Percentiles rank a stretch among this genome's conserved stretches.
phyloP scores from a whole-genome alignment of 345 rosid species.

The Turritis glabra region DNA sequence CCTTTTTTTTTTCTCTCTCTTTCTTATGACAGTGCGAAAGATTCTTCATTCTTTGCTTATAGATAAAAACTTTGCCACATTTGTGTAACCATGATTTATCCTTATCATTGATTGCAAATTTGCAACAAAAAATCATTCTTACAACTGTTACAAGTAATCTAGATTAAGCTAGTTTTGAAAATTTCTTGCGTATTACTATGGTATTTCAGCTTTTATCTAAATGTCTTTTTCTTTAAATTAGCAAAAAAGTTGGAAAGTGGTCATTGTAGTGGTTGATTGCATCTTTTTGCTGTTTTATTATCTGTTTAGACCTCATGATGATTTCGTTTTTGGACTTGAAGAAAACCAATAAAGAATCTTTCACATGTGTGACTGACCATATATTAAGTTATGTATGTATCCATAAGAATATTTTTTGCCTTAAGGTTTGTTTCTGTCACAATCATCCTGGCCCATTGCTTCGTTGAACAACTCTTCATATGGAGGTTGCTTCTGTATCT shows the following conservation, averaged over 20 bases:
- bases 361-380: slow-evolving; percentile 36
- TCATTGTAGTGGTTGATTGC: slow-evolving; percentile 39
- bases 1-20: slow-evolving; percentile 43
- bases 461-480: slow-evolving; percentile 38
- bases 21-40: slow-evolving; percentile 40
- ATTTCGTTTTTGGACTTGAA: slow-evolving; percentile 17
- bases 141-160: neutral
- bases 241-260: slow-evolving; percentile 33
- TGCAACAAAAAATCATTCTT: slow-evolving; percentile 11
- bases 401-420: neutral
- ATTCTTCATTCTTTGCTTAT: slow-evolving; percentile 40
- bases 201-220: slow-evolving; percentile 22
- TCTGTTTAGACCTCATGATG: slow-evolving; percentile 34
- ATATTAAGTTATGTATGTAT: neutral
- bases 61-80: slow-evolving; percentile 18
- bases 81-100: slow-evolving; percentile 12
- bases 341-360: slow-evolving; percentile 25
- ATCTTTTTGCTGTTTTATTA: slow-evolving; percentile 36
- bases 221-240: slow-evolving; percentile 28
- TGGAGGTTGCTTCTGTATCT: slow-evolving; percentile 33
- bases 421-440: slow-evolving; percentile 32
- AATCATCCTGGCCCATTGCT: slow-evolving; percentile 33
- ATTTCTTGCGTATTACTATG: slow-evolving; percentile 18
- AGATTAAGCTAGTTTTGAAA: neutral
- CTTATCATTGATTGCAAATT: neutral